These are phyloP conservation scores for Metahyphopichia silvanorum DNA, from an alignment of 805 yeast genomes.

Conservation along the genomic window DNA sequence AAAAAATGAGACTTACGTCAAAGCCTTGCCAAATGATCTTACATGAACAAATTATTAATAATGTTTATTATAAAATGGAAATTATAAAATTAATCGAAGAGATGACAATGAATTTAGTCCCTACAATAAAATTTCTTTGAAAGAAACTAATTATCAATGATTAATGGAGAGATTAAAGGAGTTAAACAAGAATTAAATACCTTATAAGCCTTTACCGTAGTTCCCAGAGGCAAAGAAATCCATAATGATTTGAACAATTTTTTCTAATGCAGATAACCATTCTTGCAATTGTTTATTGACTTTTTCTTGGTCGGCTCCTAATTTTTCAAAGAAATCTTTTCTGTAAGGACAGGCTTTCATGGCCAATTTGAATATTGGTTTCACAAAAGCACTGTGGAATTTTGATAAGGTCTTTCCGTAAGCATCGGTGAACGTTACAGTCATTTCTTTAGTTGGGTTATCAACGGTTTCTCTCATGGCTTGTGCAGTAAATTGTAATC, in stretches of 20 bases:
- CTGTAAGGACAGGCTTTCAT: conserved; percentile 95
- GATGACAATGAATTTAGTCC: no score
- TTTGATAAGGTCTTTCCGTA: conserved; percentile 76
- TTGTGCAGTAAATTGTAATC: conserved; percentile 85
- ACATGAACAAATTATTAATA: no score
- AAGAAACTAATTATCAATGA: no score
- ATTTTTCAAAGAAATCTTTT: conserved; percentile 76
- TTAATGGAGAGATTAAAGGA: no score
- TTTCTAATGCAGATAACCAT: conserved; percentile 79
- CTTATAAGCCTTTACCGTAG: conserved; percentile 81
- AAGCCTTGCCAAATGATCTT: no score
- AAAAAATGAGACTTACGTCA: no score
- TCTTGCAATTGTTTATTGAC: conserved; percentile 61
- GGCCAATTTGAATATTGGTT: conserved; percentile 87
- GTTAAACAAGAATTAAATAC: no score
- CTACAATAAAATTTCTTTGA: no score
- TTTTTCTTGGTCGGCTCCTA: conserved; percentile 70
- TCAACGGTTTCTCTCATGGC: conserved; percentile 80
- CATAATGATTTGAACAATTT: conserved; percentile 67
- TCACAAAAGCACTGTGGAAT: conserved; percentile 76
- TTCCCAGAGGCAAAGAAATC: conserved; percentile 76
- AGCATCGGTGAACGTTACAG: conserved; percentile 79
- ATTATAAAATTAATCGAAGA: no score
- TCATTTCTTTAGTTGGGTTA: conserved; percentile 61
- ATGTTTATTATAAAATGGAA: no score